Evolutionary conservation across 2,329 filamentous ascomycete genomes (phyloP).

Genomic region (Didymella arachidicola): DNA sequence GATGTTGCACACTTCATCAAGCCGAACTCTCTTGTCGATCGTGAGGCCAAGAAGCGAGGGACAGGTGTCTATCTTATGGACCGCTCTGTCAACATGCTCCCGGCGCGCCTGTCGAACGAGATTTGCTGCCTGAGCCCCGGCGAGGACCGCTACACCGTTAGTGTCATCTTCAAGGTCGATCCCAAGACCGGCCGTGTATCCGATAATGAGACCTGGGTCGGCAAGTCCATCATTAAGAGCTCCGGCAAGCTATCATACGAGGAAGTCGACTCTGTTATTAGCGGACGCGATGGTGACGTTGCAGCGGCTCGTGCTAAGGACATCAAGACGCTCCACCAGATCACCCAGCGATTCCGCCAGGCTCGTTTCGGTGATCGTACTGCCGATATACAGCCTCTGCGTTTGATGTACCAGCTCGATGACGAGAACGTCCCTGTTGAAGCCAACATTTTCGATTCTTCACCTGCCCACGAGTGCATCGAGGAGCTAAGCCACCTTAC

Average conservation of each 20-base stretch:
- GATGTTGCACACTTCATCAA: slow-evolving; percentile 98
- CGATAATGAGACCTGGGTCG: slow-evolving; percentile 91
- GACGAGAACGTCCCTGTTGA: slow-evolving; percentile 98
- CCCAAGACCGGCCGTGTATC: slow-evolving; percentile 77
- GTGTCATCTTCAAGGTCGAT: slow-evolving; percentile 91
- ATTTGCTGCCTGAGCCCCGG: slow-evolving; percentile 86
- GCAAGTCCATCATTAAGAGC: slow-evolving; percentile 93
- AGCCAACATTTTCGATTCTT: slow-evolving; percentile 94
- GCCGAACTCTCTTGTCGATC: slow-evolving; percentile 90
- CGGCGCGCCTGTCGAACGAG: slow-evolving; percentile 82
- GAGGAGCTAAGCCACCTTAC: slow-evolving; percentile 96
- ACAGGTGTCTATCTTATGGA: slow-evolving; percentile 96
- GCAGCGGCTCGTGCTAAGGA: slow-evolving; percentile 74
- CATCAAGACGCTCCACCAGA: slow-evolving; percentile 78
- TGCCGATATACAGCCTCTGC: slow-evolving; percentile 81
- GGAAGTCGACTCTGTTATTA: slow-evolving; percentile 84
- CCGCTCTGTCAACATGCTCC: slow-evolving; percentile 85
- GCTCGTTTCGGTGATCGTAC: slow-evolving; percentile 81
- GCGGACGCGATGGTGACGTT: slow-evolving; percentile 70
- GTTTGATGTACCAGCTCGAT: slow-evolving; percentile 90
- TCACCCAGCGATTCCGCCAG: slow-evolving; percentile 91
- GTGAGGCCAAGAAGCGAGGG: slow-evolving; percentile 96
- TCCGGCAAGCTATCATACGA: slow-evolving; percentile 82
- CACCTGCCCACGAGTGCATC: slow-evolving; percentile 86
- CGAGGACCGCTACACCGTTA: slow-evolving; percentile 90